These are phyloP conservation scores for Trichoderma sp. DNA, from an alignment of 2,329 filamentous ascomycete genomes.

Conservation along the genomic window DNA sequence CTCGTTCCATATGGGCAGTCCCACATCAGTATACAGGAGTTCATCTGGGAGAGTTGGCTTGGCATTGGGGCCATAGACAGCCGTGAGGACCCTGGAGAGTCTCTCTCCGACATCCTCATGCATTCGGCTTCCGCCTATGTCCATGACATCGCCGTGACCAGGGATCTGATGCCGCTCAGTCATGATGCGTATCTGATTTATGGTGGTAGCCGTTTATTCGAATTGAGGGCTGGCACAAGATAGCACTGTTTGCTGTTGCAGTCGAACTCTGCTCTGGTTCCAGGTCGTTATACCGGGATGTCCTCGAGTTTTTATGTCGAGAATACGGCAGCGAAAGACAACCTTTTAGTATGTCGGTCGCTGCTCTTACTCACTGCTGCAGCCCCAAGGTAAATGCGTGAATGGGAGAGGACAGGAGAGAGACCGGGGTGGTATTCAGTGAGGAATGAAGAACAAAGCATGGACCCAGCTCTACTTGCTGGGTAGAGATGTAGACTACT, in stretches of 20 bases:
- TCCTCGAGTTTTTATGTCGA: neutral
- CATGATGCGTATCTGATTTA: neutral
- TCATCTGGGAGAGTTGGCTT: slow-evolving; percentile 42
- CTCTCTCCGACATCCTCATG: slow-evolving; percentile 31
- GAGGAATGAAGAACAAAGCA: neutral
- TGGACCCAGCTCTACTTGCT: neutral
- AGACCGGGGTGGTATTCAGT: neutral
- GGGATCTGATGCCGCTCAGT: neutral
- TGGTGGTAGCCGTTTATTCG: neutral
- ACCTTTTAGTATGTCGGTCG: neutral
- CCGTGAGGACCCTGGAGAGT: slow-evolving; percentile 31
- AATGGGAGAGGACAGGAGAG: neutral
- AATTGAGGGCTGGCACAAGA: neutral
- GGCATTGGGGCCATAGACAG: slow-evolving; percentile 27
- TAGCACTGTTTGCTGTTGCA: neutral
- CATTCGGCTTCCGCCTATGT: slow-evolving; percentile 43
- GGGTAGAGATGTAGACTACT: slow-evolving; percentile 11
- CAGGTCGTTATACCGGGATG: neutral
- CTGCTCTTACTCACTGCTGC: neutral
- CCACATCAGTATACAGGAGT: slow-evolving; percentile 42
- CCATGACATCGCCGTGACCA: slow-evolving; percentile 37
- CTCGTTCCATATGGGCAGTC: slow-evolving; percentile 43
- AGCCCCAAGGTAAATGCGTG: neutral
- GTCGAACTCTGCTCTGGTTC: neutral
- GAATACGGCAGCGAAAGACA: neutral